These are phyloP conservation scores for Magnolia changhungtana DNA, from an alignment of 164 flowering plant genomes.

Conservation along the genomic window DNA sequence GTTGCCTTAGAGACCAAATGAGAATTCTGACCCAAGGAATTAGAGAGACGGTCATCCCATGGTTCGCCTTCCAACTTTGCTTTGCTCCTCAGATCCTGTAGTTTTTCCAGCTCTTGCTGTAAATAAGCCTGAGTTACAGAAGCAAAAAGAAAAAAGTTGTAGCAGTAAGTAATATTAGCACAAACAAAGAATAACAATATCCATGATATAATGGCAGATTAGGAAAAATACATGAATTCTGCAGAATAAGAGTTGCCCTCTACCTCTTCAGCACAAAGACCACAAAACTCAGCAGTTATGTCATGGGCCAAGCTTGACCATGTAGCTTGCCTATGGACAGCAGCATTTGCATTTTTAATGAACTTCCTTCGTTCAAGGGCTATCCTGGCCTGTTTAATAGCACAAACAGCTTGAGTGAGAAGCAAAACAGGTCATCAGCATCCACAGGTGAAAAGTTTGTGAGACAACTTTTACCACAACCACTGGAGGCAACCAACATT, in stretches of 20 bases:
- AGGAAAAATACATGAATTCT: no score
- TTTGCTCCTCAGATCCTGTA: slow-evolving; percentile 82
- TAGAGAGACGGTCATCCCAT: slow-evolving; percentile 87
- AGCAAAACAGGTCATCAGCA: no score
- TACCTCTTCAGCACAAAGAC: no score
- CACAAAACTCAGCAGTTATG: slow-evolving; percentile 99
- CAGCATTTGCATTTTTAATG: slow-evolving; percentile 85
- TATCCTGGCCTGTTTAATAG: no score
- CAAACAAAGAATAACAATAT: no score
- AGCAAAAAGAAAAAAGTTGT: background rate
- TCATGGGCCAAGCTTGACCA: slow-evolving; percentile 99
- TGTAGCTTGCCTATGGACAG: slow-evolving; percentile 89
- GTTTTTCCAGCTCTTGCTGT: slow-evolving; percentile 96
- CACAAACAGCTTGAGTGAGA: no score
- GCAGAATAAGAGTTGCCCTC: no score
- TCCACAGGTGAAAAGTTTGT: no score
- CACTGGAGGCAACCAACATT: no score
- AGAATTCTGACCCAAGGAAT: slow-evolving; percentile 84
- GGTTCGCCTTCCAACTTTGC: slow-evolving; percentile 88
- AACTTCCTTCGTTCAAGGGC: slow-evolving; percentile 88
- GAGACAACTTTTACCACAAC: no score
- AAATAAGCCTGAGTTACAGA: slow-evolving; percentile 69
- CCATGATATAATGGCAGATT: no score
- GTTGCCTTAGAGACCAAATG: slow-evolving; percentile 95
- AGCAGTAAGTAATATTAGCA: background rate